Evolutionary conservation across 2,329 filamentous ascomycete genomes (phyloP).

Genomic region (Aspergillus candidus): DNA sequence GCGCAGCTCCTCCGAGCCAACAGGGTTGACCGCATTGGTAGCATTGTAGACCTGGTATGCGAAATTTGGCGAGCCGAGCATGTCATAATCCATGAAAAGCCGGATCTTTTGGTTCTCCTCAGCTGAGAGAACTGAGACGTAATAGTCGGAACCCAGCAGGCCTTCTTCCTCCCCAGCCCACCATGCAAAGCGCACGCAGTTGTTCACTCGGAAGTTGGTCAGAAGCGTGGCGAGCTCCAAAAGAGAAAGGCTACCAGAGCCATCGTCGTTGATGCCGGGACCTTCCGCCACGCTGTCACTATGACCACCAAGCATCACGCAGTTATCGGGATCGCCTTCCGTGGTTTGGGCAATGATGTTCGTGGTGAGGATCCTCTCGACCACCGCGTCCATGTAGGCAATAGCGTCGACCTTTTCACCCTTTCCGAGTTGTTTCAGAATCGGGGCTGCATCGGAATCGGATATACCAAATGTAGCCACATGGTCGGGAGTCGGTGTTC

Average conservation of each 20-base stretch:
- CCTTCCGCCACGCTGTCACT: conserved; percentile 55
- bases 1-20: conserved; percentile 63
- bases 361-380: conserved; percentile 44
- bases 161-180: conserved; percentile 60
- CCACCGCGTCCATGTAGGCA: conserved; percentile 40
- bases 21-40: conserved; percentile 49
- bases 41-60: conserved; percentile 51
- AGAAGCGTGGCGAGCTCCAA: conserved; percentile 56
- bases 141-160: conserved; percentile 54
- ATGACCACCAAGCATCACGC: conserved; percentile 55
- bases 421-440: conserved; percentile 50
- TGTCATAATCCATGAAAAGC: conserved; percentile 65
- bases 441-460: conserved; percentile 53
- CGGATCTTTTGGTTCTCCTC: conserved; percentile 53
- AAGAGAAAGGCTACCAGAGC: conserved; percentile 57
- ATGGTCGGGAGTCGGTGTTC: conserved; percentile 49
- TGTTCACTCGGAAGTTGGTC: conserved; percentile 65
- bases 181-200: conserved; percentile 61
- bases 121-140: conserved; percentile 44
- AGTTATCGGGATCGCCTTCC: conserved; percentile 52
- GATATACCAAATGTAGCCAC: conserved; percentile 61
- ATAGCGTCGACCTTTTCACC: conserved; percentile 35
- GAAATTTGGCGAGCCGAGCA: conserved; percentile 59
- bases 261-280: conserved; percentile 72
- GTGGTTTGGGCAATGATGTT: conserved; percentile 57